Conservation (phyloP, 2,329 filamentous ascomycete genomes). For the Geosmithia flava region DNA sequence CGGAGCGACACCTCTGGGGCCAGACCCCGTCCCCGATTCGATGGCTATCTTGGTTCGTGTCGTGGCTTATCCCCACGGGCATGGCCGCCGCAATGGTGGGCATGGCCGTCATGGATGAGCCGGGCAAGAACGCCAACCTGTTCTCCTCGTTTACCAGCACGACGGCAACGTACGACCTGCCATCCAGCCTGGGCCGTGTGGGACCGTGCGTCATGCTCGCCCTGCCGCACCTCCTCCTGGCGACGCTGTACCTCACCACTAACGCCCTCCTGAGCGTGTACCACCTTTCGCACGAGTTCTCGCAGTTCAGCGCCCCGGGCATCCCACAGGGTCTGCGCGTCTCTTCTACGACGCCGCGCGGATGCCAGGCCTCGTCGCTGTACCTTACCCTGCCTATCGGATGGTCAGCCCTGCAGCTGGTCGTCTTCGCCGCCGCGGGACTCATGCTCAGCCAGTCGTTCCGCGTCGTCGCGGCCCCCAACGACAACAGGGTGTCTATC, state of each 20-base stretch:
- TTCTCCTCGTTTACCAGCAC: slow-evolving; percentile 26
- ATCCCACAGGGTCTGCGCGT: slow-evolving; percentile 25
- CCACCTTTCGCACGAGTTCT: slow-evolving; percentile 37
- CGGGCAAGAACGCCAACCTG: slow-evolving; percentile 7
- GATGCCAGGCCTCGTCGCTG: slow-evolving; percentile 31
- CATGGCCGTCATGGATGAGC: slow-evolving; percentile 13
- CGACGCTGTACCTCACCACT: slow-evolving; percentile 30
- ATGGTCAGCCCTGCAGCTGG: slow-evolving; percentile 29
- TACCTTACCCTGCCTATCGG: slow-evolving; percentile 37
- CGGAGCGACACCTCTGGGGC: slow-evolving; percentile 29
- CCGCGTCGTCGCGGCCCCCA: slow-evolving; percentile 16
- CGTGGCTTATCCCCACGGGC: slow-evolving; percentile 23
- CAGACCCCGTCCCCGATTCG: slow-evolving; percentile 25
- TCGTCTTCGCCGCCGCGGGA: slow-evolving; percentile 27
- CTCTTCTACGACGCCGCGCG: slow-evolving; percentile 28
- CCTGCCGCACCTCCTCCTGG: slow-evolving; percentile 35
- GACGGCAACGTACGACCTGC: slow-evolving; percentile 18
- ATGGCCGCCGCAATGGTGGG: slow-evolving; percentile 26
- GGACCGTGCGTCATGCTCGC: slow-evolving; percentile 25
- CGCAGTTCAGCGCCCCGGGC: slow-evolving; percentile 24
- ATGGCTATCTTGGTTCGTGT: slow-evolving; percentile 25
- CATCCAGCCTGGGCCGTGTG: slow-evolving; percentile 11
- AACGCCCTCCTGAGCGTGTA: slow-evolving; percentile 35
- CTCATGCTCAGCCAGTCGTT: slow-evolving; percentile 34
- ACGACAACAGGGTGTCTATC: slow-evolving; percentile 14